These are phyloP conservation scores for Suillus subaureus DNA, from an alignment of 768 basidiomycete species.

Conservation along the genomic window DNA sequence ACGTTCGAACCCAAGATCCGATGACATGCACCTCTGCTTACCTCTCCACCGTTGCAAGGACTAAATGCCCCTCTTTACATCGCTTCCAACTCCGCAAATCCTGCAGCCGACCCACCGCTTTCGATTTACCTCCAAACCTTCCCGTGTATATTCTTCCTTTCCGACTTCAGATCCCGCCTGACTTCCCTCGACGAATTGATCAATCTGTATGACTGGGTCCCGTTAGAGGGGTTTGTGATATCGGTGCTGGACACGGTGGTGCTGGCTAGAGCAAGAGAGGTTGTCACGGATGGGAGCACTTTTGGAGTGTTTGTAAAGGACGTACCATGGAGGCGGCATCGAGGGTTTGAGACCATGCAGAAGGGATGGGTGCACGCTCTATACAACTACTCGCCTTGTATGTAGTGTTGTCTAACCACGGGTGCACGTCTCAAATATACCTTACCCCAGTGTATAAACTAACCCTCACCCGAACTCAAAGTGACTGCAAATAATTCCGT, in stretches of 20 bases:
- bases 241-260: slow-evolving; percentile 78
- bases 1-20: slow-evolving; percentile 13
- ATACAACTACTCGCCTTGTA: too few relatives aligned
- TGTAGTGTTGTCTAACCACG: too few relatives aligned
- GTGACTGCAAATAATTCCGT: too few relatives aligned
- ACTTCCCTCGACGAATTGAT: slow-evolving; percentile 33
- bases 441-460: too few relatives aligned
- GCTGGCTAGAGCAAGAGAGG: slow-evolving; percentile 53
- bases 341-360: too few relatives aligned
- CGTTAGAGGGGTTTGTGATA: slow-evolving; percentile 47
- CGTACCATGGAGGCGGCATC: slow-evolving; percentile 1
- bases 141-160: slow-evolving; percentile 63
- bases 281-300: slow-evolving; percentile 75
- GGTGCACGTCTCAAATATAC: too few relatives aligned
- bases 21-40: slow-evolving; percentile 47
- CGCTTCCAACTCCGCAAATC: slow-evolving; percentile 57
- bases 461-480: too few relatives aligned
- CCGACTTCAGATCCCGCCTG: slow-evolving; percentile 45
- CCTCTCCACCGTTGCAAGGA: slow-evolving; percentile 27
- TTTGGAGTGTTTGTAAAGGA: slow-evolving; percentile 39
- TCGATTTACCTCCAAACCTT: slow-evolving; percentile 51
- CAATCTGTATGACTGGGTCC: slow-evolving; percentile 53
- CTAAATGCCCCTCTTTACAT: slow-evolving; percentile 68
- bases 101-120: slow-evolving; percentile 45
- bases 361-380: too few relatives aligned